phyloP scores from a whole-genome alignment of 805 yeast species.

The Candida maesae region DNA sequence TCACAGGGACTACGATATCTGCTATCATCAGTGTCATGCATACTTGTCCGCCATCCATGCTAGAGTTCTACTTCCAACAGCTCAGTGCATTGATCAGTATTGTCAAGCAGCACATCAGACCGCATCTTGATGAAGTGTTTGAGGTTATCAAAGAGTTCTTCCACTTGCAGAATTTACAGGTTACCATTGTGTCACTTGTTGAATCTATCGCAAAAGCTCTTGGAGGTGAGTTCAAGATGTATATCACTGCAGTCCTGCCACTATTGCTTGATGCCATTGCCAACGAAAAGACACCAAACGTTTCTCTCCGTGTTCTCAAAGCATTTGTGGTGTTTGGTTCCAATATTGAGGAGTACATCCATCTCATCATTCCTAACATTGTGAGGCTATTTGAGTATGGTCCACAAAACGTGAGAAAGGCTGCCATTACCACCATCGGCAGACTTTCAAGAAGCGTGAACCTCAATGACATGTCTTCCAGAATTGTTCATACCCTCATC shows the following conservation, averaged over 20 bases:
- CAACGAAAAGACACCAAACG: slow-evolving; percentile 59
- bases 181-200: slow-evolving; percentile 71
- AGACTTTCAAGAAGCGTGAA: slow-evolving; percentile 69
- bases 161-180: slow-evolving; percentile 57
- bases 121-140: slow-evolving; percentile 73
- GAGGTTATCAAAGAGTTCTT: slow-evolving; percentile 74
- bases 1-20: slow-evolving; percentile 81
- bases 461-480: slow-evolving; percentile 82
- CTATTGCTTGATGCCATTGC: slow-evolving; percentile 73
- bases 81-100: slow-evolving; percentile 72
- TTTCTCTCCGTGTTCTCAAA: slow-evolving; percentile 70
- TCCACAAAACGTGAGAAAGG: slow-evolving; percentile 51
- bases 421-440: slow-evolving; percentile 82
- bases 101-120: slow-evolving; percentile 87
- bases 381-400: slow-evolving; percentile 78
- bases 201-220: slow-evolving; percentile 83
- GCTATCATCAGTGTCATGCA: slow-evolving; percentile 84
- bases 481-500: slow-evolving; percentile 82
- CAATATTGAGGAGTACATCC: slow-evolving; percentile 84
- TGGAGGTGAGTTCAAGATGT: slow-evolving; percentile 88
- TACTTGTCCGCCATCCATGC: slow-evolving; percentile 69
- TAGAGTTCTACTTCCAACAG: slow-evolving; percentile 88
- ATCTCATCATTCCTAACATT: slow-evolving; percentile 80
- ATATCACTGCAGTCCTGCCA: slow-evolving; percentile 74
- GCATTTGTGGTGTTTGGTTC: slow-evolving; percentile 85